A percentile compares a stretch with the other conserved stretches of the same genome.
Evolutionary conservation across 2,329 filamentous ascomycete genomes (phyloP).

Genomic region (Berkeleyomyces rouxiae): DNA sequence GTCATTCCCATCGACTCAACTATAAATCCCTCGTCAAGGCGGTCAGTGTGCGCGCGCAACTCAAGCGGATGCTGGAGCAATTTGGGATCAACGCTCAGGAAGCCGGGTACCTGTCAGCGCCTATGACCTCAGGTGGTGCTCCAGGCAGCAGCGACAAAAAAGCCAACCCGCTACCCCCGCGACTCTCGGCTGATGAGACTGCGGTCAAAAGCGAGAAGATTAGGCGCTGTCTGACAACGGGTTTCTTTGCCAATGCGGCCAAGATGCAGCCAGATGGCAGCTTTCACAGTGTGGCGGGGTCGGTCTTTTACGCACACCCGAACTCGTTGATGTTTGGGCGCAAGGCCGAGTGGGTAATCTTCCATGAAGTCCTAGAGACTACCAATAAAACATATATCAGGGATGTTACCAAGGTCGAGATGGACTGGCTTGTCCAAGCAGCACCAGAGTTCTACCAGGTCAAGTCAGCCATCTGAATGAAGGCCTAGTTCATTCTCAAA

Average conservation of each 20-base stretch:
- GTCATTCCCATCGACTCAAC: slow-evolving; percentile 72
- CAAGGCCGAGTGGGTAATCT: slow-evolving; percentile 92
- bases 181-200: slow-evolving; percentile 17
- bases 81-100: slow-evolving; percentile 61
- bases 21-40: slow-evolving; percentile 70
- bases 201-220: slow-evolving; percentile 47
- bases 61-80: slow-evolving; percentile 73
- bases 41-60: slow-evolving; percentile 70
- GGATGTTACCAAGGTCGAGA: slow-evolving; percentile 86
- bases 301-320: slow-evolving; percentile 71
- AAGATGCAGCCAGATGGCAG: slow-evolving; percentile 87
- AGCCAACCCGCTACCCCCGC: neutral
- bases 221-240: slow-evolving; percentile 66
- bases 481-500: neutral
- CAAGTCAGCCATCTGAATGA: slow-evolving; percentile 12
- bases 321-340: slow-evolving; percentile 90
- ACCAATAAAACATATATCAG: slow-evolving; percentile 76
- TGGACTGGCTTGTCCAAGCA: slow-evolving; percentile 80
- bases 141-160: neutral
- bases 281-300: slow-evolving; percentile 71
- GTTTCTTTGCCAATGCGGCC: slow-evolving; percentile 86
- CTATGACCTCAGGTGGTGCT: slow-evolving; percentile 16
- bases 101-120: slow-evolving; percentile 24
- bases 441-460: slow-evolving; percentile 67
- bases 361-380: slow-evolving; percentile 84